Evolutionary conservation across 2,329 filamentous ascomycete species (phyloP), one percentile per base, ranked within the genome.

Genomic region (Aspergillus viridinutans): DNA sequence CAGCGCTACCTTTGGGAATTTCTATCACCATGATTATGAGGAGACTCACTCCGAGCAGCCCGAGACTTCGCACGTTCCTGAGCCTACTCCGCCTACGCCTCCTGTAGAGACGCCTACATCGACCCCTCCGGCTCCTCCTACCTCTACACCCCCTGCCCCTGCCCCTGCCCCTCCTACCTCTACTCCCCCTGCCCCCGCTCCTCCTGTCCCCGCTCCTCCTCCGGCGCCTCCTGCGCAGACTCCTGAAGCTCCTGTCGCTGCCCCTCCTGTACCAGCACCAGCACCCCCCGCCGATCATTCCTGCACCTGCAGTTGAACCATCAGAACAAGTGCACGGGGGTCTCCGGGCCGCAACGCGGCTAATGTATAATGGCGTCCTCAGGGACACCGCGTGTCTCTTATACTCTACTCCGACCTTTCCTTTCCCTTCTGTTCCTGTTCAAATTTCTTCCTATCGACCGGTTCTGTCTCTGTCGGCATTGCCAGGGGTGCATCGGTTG

Each of bases 1-100:
- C 28, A 59, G 48, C 21, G 58, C 67, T 25, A 57, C 59, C 52
- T 57, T 59, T 29, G 64, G 64, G 17, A 61, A 55, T 28, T 64
- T 59, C 38, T 60, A 54, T 38, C 58, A 67, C 48, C 50, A 48
- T 14, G 49, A 56, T 48, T 59, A 64, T 50, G 58, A 63, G 28
- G 52, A 59, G 26, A 61, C 42, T 57, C 59, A 57, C 32, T 48
- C 20, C 56, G 58, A 47, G 59, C 55, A 45, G 25, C 60, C 28
- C 10, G 28, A 29, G 28, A 29, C 28, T 29, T 12, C 28, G 10
- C 28, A 12, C 4, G 10, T 12, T 29, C 28, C 67, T 7, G 58
- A 65, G 57, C 53, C 57, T 7, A 10, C 38, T 29, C 53, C 25
- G 9, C 25, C 48, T 21, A 20, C 17, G 48, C 48, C 48, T 50